Percentiles rank a stretch among this genome's conserved stretches.
Evolutionary conservation across 192 early-diverging fungal genomes (phyloP).

Genomic region (Mortierella antarctica): DNA sequence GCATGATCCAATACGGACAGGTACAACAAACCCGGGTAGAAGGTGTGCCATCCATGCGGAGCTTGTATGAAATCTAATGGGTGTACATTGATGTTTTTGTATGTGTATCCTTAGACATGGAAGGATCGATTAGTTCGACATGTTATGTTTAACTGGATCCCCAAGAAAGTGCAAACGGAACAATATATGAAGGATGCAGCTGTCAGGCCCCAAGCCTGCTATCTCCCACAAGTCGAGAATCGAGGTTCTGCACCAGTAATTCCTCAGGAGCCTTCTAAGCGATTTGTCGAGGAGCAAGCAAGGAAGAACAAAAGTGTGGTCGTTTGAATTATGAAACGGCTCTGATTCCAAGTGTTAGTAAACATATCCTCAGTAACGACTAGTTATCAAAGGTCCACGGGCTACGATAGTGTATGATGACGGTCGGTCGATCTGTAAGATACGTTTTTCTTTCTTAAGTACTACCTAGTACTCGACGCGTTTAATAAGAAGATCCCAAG

Average conservation of each 20-base stretch:
- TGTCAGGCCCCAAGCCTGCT: constrained; percentile 5
- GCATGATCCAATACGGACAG: constrained; percentile 21
- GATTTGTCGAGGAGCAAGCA: constrained; percentile 5
- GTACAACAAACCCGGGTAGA: neutral
- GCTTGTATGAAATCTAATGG: neutral
- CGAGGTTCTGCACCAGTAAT: constrained; percentile 1
- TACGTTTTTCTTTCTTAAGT: too few species aligned
- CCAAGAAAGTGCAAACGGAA: neutral
- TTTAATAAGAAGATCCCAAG: too few species aligned
- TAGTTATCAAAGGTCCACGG: too few species aligned
- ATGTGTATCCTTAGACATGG: constrained; percentile 1
- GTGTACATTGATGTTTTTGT: neutral
- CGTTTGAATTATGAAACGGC: too few species aligned
- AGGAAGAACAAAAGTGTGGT: too few species aligned
- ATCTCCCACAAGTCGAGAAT: constrained; percentile 2
- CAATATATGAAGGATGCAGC: constrained; percentile 18
- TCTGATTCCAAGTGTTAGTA: too few species aligned
- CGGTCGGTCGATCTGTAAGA: too few species aligned
- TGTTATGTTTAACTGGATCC: constrained; percentile 12
- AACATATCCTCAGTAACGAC: too few species aligned
- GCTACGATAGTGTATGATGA: too few species aligned
- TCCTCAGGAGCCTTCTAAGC: constrained; percentile 8
- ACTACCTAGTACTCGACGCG: too few species aligned
- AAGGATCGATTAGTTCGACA: constrained; percentile 1
- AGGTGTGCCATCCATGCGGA: too few species aligned